Evolutionary conservation across 2,329 filamentous ascomycete species (phyloP).

Genomic region (Juglanconis oblonga): DNA sequence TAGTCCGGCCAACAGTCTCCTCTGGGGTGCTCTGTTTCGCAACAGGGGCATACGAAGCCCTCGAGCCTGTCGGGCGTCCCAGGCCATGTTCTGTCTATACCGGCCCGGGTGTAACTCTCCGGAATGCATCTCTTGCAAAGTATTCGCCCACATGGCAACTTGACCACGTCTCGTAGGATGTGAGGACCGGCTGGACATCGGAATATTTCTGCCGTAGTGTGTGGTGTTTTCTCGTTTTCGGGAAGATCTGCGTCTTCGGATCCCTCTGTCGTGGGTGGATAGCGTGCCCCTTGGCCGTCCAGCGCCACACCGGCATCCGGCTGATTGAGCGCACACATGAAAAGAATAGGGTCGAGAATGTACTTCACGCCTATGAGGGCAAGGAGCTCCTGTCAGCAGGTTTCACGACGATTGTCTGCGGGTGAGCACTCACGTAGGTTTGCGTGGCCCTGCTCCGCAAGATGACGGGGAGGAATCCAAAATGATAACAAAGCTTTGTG

Average conservation of each 20-base stretch:
- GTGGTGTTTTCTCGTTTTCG: constrained; percentile 4
- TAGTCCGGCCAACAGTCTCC: constrained; percentile 78
- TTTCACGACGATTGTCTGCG: not conserved
- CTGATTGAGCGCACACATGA: constrained; percentile 13
- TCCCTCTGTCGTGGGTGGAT: not conserved
- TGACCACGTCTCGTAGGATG: constrained; percentile 66
- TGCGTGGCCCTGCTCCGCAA: not conserved
- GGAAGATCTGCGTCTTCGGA: not conserved
- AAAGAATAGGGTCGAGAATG: not conserved
- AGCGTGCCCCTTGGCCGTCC: constrained; percentile 5
- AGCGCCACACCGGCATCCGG: constrained; percentile 5
- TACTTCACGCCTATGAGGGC: not conserved
- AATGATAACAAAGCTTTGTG: not conserved
- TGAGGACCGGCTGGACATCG: constrained; percentile 75
- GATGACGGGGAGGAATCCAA: not conserved
- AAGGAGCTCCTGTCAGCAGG: not conserved
- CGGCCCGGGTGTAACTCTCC: constrained; percentile 56
- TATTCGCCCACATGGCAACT: constrained; percentile 77
- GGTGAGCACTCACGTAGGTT: not conserved
- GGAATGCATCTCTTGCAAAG: constrained; percentile 77
- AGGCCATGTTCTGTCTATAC: constrained; percentile 64
- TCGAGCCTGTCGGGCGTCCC: constrained; percentile 61
- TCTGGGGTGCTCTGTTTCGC: constrained; percentile 68
- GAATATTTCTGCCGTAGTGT: constrained; percentile 58
- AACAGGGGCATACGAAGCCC: constrained; percentile 75